Base-by-base conservation (phyloP, 176 grass and related monocot genomes). In the Eragrostis nindensis region DNA sequence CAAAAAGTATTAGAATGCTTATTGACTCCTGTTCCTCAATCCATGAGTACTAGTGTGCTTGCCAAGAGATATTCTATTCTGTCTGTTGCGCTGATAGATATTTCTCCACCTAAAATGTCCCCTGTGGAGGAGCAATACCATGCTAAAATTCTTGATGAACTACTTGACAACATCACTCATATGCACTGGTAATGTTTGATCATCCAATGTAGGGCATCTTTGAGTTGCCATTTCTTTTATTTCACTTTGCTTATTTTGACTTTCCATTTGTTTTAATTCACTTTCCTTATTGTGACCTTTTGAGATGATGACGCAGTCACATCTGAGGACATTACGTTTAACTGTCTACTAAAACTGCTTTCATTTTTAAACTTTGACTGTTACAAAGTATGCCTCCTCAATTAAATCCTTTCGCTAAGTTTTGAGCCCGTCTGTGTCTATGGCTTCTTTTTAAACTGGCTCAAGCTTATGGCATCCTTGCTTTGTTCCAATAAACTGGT, bases 21-120 rank as follows among this genome's bases (percentile, higher is more conserved):
- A 83, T 83, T 65, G 71, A 84, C 16, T 61, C 69, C 83, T 55
- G 70, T 95, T 80, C 86, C 92, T 81, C 83, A 87, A 62, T 89
- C 88, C 19, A 72, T 86, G 82, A 62, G 88, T 29, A 98, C 92
- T 62, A 95, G 84, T 32, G 61, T 93, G 76, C 90, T 93, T 79
- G 92, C 95, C 27, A 98, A 95, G 88, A 94, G 95, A 86, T 98
- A 98, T 87, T 90, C 92, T 76, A 93, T 98, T 86, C 81, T 95
- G 1, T 91, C 92, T 70, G 86, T 95, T 83, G 90, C 92, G 78
- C 83, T 98, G 66, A 87, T 85, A 36, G 95, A 98, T 90, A 92
- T 98, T 77, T 98, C 84, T 75, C 71, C 95, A 83, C 88, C 83
- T 50, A 86, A 81, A 62, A 98, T 98, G 92, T 89, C 92, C 50